A percentile compares a stretch with the other conserved stretches of the same genome.
phyloP scores from a whole-genome alignment of 2,329 filamentous ascomycete species.

The Furcasterigmium sp. region DNA sequence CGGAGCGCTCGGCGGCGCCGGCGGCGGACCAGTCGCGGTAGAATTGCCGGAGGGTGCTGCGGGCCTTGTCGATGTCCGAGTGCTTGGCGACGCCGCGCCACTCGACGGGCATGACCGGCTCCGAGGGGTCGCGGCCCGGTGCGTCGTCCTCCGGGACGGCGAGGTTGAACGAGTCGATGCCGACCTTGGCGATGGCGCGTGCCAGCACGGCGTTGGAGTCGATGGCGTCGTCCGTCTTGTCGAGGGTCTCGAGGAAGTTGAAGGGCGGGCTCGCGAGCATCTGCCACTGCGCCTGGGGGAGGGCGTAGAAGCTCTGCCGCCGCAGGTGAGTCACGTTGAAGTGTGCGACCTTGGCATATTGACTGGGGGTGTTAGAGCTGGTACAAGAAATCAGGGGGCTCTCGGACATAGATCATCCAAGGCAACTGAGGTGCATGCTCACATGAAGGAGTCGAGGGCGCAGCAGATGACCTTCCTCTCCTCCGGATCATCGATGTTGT shows the following conservation, averaged over 20 bases:
- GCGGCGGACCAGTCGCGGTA: slow-evolving; percentile 91
- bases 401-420: no score
- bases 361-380: slow-evolving; percentile 41
- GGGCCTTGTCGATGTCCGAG: slow-evolving; percentile 80
- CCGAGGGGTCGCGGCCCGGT: slow-evolving; percentile 27
- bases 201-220: slow-evolving; percentile 82
- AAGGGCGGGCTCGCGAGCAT: slow-evolving; percentile 79
- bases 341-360: slow-evolving; percentile 81
- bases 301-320: slow-evolving; percentile 86
- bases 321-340: slow-evolving; percentile 87
- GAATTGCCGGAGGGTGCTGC: slow-evolving; percentile 88
- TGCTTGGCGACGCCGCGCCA: slow-evolving; percentile 69
- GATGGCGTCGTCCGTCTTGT: slow-evolving; percentile 79
- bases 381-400: no score
- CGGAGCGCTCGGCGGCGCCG: slow-evolving; percentile 67
- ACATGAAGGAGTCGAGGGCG: slow-evolving; percentile 87
- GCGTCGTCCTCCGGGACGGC: slow-evolving; percentile 16
- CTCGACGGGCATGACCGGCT: slow-evolving; percentile 46
- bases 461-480: slow-evolving; percentile 76
- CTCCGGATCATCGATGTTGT: slow-evolving; percentile 67
- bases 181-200: slow-evolving; percentile 67
- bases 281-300: slow-evolving; percentile 79
- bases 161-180: slow-evolving; percentile 63
- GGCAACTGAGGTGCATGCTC: no score
- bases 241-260: slow-evolving; percentile 72